A percentile compares a stretch with the other conserved stretches of the same genome.
Evolutionary conservation across 352 stramenopile species (phyloP).

Genomic region (Pythium periplocum): DNA sequence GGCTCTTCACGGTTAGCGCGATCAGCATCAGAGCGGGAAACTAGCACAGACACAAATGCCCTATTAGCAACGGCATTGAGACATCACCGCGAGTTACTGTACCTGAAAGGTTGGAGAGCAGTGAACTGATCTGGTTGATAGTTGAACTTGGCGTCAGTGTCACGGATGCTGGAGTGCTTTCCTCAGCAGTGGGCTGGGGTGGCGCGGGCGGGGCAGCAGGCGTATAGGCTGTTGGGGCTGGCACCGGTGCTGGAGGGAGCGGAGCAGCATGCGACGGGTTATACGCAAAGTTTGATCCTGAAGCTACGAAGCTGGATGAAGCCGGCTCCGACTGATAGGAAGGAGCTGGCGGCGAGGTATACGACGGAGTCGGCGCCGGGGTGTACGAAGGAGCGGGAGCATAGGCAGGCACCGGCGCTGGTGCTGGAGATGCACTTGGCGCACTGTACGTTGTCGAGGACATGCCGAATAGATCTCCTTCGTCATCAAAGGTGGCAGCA

Average conservation of each 20-base stretch:
- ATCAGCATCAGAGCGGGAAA: constrained; percentile 4
- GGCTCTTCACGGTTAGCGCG: constrained; percentile 41
- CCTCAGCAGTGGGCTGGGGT: not conserved
- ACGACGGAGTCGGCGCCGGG: constrained; percentile 5
- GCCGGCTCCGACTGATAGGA: too few relatives aligned
- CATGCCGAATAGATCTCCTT: constrained; percentile 55
- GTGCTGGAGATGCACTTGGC: not conserved
- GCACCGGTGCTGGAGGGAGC: constrained; percentile 1
- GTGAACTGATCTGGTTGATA: constrained; percentile 47
- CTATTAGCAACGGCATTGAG: not conserved
- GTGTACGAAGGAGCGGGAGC: too few relatives aligned
- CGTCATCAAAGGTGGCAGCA: constrained; percentile 22
- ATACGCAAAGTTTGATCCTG: constrained; percentile 19
- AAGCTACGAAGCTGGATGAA: too few relatives aligned
- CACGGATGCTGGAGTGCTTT: constrained; percentile 31
- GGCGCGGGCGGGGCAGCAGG: constrained; percentile 1
- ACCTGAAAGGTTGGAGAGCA: constrained; percentile 60
- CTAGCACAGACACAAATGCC: not conserved
- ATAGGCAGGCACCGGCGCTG: too few relatives aligned
- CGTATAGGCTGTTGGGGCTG: not conserved
- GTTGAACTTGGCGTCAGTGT: constrained; percentile 31
- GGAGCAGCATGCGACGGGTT: constrained; percentile 18
- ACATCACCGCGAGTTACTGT: not conserved
- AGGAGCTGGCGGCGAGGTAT: not conserved
- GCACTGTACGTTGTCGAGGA: constrained; percentile 22